Base-by-base conservation (phyloP, 495 filamentous ascomycete species). In the Xylaria longipes region DNA sequence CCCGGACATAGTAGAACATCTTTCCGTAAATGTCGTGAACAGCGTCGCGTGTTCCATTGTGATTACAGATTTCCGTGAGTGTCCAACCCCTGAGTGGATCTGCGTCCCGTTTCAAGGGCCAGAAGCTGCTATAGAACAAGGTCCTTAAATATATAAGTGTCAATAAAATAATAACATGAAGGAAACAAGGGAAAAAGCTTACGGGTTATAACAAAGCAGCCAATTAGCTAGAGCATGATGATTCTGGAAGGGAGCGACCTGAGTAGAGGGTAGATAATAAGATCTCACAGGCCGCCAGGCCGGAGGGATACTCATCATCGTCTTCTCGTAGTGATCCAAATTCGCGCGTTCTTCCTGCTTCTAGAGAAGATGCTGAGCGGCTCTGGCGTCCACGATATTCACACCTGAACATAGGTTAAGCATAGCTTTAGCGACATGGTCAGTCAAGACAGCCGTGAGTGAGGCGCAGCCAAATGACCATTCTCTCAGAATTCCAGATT, bases 61-160 rank as follows among this genome's bases (percentile, higher is more conserved):
- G 31, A 14, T 41, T 43, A n/a, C n/a, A n/a, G 52, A 69, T 48
- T 11, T 56, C 48, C 22, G 66, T 22, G 41, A 69, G n/a, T 1
- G 60, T 52, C 52, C 50, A 69, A 1, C 66, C 66, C 29, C 56
- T 37, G 25, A 69, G 52, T 14, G 52, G 66, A 45, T 69, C 66
- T n/a, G 52, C 66, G 15, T 33, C 52, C 0, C 12, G 37, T n/a
- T 48, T 60, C 35, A 69, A 48, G 20, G 66, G 66, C 66, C 52
- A 69, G 27, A 25, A 9, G 9, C 35, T 41, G 3, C 9, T 11
- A 37, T 45, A 8, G 37, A 69, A 60, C 8, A 69, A 39, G 66
- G 52, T 60, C 66, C 66, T 69, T 1, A 5, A n/a, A 17, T 54
- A 1, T 9, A 6, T n/a, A 7, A 61, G 25, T 54, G 12, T 66